Base-by-base conservation (phyloP, 805 yeast species). In the Myxozyma udenii region DNA sequence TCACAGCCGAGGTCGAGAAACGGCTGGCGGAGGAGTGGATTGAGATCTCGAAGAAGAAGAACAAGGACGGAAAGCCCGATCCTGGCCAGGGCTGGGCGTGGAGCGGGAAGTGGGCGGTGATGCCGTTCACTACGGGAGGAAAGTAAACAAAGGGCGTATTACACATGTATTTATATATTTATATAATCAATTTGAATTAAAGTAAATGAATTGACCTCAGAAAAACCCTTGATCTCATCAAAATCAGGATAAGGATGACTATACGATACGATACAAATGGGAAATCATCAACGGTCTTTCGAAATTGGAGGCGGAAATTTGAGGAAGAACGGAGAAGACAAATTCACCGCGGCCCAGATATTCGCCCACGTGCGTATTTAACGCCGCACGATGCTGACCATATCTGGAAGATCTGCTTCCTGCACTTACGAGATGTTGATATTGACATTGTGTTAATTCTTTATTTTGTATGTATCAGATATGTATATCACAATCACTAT, bases 81-180 rank as follows among this genome's bases (percentile, higher is more conserved):
- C 33, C 33, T 9, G 47, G 55, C 4, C 36, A 26, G n/a, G 57
- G 55, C 5, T 93, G 98, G 98, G 77, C 84, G 43, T 76, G 87
- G 60, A 79, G 87, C 54, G 98, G 98, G 52, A 85, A 87, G 67
- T 93, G 93, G 82, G 98, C 98, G 1, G 96, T 93, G 16, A 80
- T 91, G 38, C 79, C 85, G 45, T 85, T 71, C 64, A 71, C 74
- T 14, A 60, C 63, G 45, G 81, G 83, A 3, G 45, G 46, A 36
- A 42, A 42, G 18, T n/a, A n/a, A n/a, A n/a, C n/a, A n/a, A n/a
- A n/a, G n/a, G n/a, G n/a, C n/a, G n/a, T n/a, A n/a, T n/a, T n/a
- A n/a, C n/a, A n/a, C n/a, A n/a, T n/a, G n/a, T n/a, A n/a, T n/a
- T n/a, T n/a, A n/a, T n/a, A n/a, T n/a, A n/a, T n/a, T n/a, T n/a